Conservation (phyloP, 2,329 filamentous ascomycete genomes). For the Penicillium polonicum region DNA sequence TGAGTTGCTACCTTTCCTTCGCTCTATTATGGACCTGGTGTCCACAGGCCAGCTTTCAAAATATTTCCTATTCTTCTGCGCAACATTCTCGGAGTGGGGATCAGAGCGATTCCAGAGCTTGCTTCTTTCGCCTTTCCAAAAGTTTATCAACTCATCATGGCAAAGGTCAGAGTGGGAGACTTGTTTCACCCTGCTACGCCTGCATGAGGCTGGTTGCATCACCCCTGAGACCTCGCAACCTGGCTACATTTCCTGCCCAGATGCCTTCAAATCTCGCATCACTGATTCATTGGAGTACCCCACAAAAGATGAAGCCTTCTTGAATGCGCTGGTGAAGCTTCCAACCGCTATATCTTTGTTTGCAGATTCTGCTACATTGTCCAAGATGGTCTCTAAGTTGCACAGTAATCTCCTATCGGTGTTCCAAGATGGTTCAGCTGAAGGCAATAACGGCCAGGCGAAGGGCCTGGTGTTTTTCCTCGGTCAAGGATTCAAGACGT, state of each 20-base stretch:
- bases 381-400: slow-evolving; percentile 64
- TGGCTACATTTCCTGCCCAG: slow-evolving; percentile 43
- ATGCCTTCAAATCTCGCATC: slow-evolving; percentile 68
- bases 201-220: slow-evolving; percentile 52
- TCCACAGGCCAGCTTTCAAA: slow-evolving; percentile 63
- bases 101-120: slow-evolving; percentile 72
- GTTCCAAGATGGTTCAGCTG: slow-evolving; percentile 59
- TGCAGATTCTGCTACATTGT: slow-evolving; percentile 62
- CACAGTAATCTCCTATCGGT: slow-evolving; percentile 66
- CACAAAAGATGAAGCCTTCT: slow-evolving; percentile 63
- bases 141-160: slow-evolving; percentile 76
- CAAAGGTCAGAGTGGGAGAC: slow-evolving; percentile 65
- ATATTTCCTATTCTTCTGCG: slow-evolving; percentile 84
- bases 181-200: slow-evolving; percentile 65
- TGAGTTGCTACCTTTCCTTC: slow-evolving; percentile 68
- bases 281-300: slow-evolving; percentile 62
- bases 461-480: slow-evolving; percentile 57
- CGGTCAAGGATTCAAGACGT: slow-evolving; percentile 71
- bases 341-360: slow-evolving; percentile 59
- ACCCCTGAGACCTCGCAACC: slow-evolving; percentile 47
- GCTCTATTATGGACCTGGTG: slow-evolving; percentile 63
- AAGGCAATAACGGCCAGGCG: slow-evolving; percentile 53
- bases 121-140: slow-evolving; percentile 78
- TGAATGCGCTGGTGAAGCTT: slow-evolving; percentile 65
- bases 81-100: slow-evolving; percentile 73